Evolutionary conservation across 208 protist genomes (phyloP), one percentile per base, ranked within the genome.

Genomic region (Plasmodiophora brassicae): DNA sequence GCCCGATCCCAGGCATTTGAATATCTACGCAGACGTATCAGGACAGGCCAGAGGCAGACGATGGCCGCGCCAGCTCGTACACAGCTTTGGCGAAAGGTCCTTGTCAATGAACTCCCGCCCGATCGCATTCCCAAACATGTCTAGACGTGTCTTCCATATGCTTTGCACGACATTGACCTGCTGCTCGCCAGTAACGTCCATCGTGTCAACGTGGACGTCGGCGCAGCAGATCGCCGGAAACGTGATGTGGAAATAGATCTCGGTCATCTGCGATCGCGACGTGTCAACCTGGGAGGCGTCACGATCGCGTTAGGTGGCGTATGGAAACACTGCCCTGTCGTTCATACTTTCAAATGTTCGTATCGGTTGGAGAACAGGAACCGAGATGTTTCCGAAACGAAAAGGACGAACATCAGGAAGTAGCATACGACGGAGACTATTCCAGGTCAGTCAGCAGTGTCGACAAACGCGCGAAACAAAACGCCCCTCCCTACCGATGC

Each of bases 121-220:
- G n/a, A 78, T 78, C 20, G 10, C 5, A 32, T 78, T 44, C 41
- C 65, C 65, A 8, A 5, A 5, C 10, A n/a, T 78, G n/a, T 78
- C 65, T 38, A 78, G 41, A 44, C 65, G 5, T 78, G 32, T n/a
- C 41, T 78, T 78, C 14, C 32, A 78, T 44, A 78, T 32, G 41
- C 65, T 78, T 32, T 78, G 65, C 5, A 78, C 5, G 5, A 78
- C 65, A 32, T 78, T 78, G 65, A 78, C 65, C 65, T 78, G 65
- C n/a, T 78, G 65, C n/a, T 78, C 65, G 5, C 65, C 65, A 78
- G 65, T 78, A 38, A 78, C 65, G n/a, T 78, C 65, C 65, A 78
- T 78, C 32, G 65, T 44, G 41, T 78, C 65, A 5, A 78, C n/a
- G n/a, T 78, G 65, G 20, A 78, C 65, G n/a, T 78, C 65, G 5